Evolutionary conservation across 192 early-diverging fungal species (phyloP), one percentile per base, ranked within the genome.

Genomic region (Linderina pennispora): DNA sequence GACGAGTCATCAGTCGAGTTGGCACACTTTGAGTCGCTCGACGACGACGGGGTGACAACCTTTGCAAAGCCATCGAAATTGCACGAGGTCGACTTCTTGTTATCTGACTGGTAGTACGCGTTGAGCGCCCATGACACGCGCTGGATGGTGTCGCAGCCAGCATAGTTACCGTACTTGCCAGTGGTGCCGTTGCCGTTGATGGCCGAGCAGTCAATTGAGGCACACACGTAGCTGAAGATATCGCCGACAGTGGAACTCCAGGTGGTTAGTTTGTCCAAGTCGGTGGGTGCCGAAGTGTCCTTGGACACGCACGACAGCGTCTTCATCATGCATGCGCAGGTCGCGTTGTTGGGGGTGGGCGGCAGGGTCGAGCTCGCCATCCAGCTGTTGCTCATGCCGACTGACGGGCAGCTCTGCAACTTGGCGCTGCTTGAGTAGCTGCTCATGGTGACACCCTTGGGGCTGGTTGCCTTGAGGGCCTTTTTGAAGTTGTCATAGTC

Each of bases 401-500:
- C 77, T 24, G 78, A 71, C 2, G 62, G 64, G 3, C 75, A 72
- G 25, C 36, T 41, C 35, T 76, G 66, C 17, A 53, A 15, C 38
- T 72, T 63, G 10, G 53, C 53, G 37, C 50, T 45, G 23, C 75
- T 48, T 2, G 50, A 70, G 55, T 71, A 80, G 36, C 55, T 51
- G 67, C 66, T 64, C 75, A 83, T 78, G 34, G 69, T 65, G 43
- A 80, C 77, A 43, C 71, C 65, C 23, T 22, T 23, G 17, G 82
- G 84, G 5, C 71, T 74, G 20, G 68, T 74, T 8, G 61, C 53
- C 13, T 65, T 54, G 45, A 86, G 55, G 7, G 52, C 59, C 13
- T 64, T 69, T 45, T 83, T 77, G 25, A 88, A 69, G 53, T 82
- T 78, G 47, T 53, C 65, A 57, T 80, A 88, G 48, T 88, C 84